phyloP scores from a whole-genome alignment of 257 asterid species.

The Solanum bulbocastanum region DNA sequence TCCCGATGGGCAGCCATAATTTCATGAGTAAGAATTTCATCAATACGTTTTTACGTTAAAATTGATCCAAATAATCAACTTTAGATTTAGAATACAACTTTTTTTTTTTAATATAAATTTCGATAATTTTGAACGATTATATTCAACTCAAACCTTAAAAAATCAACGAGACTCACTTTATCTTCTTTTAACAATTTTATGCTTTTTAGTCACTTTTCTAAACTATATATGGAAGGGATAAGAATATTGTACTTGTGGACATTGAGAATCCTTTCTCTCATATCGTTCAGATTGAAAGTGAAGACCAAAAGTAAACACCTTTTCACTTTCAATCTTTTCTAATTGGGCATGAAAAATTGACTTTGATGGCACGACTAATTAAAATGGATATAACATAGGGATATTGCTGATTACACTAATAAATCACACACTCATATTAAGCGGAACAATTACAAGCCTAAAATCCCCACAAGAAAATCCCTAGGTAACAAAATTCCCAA shows the following conservation, averaged over 20 bases:
- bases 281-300: no score
- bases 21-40: not conserved
- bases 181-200: not conserved
- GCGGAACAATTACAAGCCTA: not conserved
- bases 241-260: not conserved
- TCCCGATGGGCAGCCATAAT: no score
- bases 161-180: not conserved
- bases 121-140: not conserved
- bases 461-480: not conserved
- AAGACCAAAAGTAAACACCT: not conserved
- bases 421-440: not conserved
- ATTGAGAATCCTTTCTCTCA: not conserved
- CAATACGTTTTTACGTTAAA: not conserved
- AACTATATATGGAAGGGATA: not conserved
- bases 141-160: not conserved
- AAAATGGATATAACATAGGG: not conserved
- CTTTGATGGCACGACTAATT: not conserved
- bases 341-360: not conserved
- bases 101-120: not conserved
- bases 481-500: not conserved
- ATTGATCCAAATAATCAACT: not conserved
- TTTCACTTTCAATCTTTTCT: not conserved
- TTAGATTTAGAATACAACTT: not conserved
- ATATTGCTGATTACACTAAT: not conserved
- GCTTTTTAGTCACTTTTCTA: not conserved